Percentiles rank a stretch among this genome's conserved stretches.
These are phyloP conservation scores for Boletus rubescentipes DNA, from an alignment of 768 basidiomycete species.

Conservation along the genomic window DNA sequence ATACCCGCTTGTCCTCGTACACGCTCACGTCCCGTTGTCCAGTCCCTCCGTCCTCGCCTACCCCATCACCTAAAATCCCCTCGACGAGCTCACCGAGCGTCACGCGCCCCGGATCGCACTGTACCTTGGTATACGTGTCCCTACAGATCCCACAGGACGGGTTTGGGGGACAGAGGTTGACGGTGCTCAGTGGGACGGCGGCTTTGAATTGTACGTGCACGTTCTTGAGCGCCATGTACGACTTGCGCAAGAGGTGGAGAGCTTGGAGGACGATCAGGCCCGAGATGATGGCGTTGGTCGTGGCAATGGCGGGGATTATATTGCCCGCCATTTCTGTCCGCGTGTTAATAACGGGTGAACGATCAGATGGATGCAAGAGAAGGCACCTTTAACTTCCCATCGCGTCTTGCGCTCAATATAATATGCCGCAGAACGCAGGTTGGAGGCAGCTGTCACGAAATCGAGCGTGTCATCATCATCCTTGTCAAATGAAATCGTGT, in stretches of 20 bases:
- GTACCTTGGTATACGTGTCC: conserved; percentile 74
- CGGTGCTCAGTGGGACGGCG: conserved; percentile 71
- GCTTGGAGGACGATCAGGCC: conserved; percentile 94
- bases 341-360: neutral
- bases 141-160: conserved; percentile 80
- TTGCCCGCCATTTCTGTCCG: conserved; percentile 95
- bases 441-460: conserved; percentile 94
- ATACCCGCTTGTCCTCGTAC: conserved; percentile 81
- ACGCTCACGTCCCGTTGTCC: conserved; percentile 67
- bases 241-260: conserved; percentile 73
- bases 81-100: conserved; percentile 72
- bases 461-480: conserved; percentile 97
- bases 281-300: conserved; percentile 96
- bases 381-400: conserved; percentile 93
- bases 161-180: conserved; percentile 68
- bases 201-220: conserved; percentile 82
- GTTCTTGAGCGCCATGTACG: conserved; percentile 60
- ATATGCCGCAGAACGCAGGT: conserved; percentile 88
- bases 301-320: conserved; percentile 98
- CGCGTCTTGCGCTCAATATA: conserved; percentile 86
- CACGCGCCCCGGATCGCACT: conserved; percentile 68
- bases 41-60: conserved; percentile 33
- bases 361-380: neutral
- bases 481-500: conserved; percentile 89
- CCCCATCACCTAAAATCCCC: conserved; percentile 59